Percentiles rank a stretch among this genome's conserved stretches.
These are phyloP conservation scores for Hypoxylon sp. DNA, from an alignment of 2,329 filamentous ascomycete species.

Conservation along the genomic window DNA sequence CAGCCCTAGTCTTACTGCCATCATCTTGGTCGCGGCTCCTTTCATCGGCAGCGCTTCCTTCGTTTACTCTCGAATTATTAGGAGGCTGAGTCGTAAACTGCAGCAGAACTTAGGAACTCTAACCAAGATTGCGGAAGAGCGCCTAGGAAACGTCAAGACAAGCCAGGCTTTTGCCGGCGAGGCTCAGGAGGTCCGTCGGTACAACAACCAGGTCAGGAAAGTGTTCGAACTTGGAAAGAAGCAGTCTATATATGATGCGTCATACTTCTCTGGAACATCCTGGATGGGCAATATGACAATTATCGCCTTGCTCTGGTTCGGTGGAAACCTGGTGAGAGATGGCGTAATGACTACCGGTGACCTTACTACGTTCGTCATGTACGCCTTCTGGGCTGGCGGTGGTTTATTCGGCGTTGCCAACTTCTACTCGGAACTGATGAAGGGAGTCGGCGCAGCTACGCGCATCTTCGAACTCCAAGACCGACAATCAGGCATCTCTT, in stretches of 20 bases:
- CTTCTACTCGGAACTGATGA: constrained; percentile 99
- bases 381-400: constrained; percentile 86
- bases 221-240: constrained; percentile 90
- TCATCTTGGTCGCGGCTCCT: constrained; percentile 88
- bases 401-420: constrained; percentile 94
- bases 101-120: constrained; percentile 93
- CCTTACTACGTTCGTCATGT: constrained; percentile 97
- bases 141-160: constrained; percentile 96
- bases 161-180: constrained; percentile 97
- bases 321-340: constrained; percentile 88
- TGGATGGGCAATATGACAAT: constrained; percentile 98
- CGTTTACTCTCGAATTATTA: constrained; percentile 89
- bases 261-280: constrained; percentile 88
- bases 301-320: constrained; percentile 87
- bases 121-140: constrained; percentile 97
- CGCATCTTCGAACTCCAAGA: constrained; percentile 97
- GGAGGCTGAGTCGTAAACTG: constrained; percentile 90
- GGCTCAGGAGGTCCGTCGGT: constrained; percentile 87
- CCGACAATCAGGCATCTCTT: constrained; percentile 85
- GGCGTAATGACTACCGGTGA: constrained; percentile 92
- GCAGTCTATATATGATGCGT: constrained; percentile 89
- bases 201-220: constrained; percentile 91
- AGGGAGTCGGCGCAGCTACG: constrained; percentile 96
- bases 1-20: constrained; percentile 88
- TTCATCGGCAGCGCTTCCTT: constrained; percentile 92